Base-by-base conservation (phyloP, 2,329 filamentous ascomycete species). In the Fusarium odoratissimum region DNA sequence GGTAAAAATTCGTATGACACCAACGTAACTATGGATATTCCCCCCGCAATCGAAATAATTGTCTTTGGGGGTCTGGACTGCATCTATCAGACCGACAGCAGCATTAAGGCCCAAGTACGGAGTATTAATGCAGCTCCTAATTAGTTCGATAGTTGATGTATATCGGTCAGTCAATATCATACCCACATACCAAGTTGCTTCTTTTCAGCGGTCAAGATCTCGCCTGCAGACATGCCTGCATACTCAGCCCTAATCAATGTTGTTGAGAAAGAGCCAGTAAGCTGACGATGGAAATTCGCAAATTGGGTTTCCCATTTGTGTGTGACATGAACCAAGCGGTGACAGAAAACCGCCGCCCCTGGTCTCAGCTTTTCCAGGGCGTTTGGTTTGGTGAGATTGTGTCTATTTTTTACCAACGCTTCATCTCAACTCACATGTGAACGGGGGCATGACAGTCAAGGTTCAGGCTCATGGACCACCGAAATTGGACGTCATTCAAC, bases 401-500 rank as follows among this genome's bases (percentile, higher is more conserved):
- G 38, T 41, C 41, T 58, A 44, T 52, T 42, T 40, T n/a, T 60
- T 41, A 60, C 45, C 40, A 21, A 58, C 63, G 23, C 57, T 64
- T 64, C 60, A 57, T 52, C 46, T 59, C 48, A 58, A 41, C 63
- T 67, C 45, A 67, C 63, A 67, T 42, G 38, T 45, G 28, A 48
- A 57, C 21, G 37, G 54, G 64, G 67, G 61, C 64, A 54, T 71
- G 66, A 74, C 68, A 76, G 71, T 56, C 64, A 40, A 63, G 75
- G 64, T 63, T 68, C 65, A 49, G 38, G 64, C 48, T 76, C 71
- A 72, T 70, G 64, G 49, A 68, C 49, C 60, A 66, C 60, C 63
- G 75, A 77, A 77, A 77, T 77, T 77, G 67, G 74, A 75, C 74
- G 75, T 77, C 74, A 77, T 77, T 74, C 67, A 77, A 73, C 37